These are phyloP conservation scores for Stephanocyclus meneghinianus DNA, from an alignment of 352 stramenopile genomes.

Conservation along the genomic window DNA sequence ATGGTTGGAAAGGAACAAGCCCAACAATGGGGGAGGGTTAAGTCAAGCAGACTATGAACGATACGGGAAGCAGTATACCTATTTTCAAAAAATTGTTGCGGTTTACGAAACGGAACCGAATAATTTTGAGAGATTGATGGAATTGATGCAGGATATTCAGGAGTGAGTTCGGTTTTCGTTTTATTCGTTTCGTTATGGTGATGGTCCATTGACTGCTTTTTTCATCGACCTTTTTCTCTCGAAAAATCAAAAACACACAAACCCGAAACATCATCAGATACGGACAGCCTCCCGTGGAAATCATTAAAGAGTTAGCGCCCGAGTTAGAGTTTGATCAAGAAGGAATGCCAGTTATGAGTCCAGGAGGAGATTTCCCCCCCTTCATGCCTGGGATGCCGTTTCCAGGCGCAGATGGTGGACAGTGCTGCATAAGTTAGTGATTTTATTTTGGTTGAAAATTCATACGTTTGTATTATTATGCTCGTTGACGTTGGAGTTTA, in stretches of 20 bases:
- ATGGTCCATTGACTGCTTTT: not conserved
- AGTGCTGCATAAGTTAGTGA: constrained; percentile 49
- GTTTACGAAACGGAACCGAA: constrained; percentile 96
- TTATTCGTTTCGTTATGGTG: not conserved
- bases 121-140: constrained; percentile 92
- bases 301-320: constrained; percentile 97
- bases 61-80: constrained; percentile 95
- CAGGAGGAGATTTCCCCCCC: constrained; percentile 45
- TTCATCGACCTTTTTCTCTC: not conserved
- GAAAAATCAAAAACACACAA: not conserved
- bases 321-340: constrained; percentile 95
- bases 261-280: constrained; percentile 55
- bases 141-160: constrained; percentile 96
- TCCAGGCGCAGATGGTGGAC: constrained; percentile 33
- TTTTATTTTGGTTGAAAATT: not conserved
- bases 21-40: constrained; percentile 63
- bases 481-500: too few relatives aligned
- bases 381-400: constrained; percentile 55
- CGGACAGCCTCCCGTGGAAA: constrained; percentile 93
- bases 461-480: not conserved
- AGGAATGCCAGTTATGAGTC: constrained; percentile 95
- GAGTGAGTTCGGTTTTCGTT: constrained; percentile 50
- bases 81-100: constrained; percentile 95
- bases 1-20: constrained; percentile 93
- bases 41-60: constrained; percentile 89